Evolutionary conservation across 768 basidiomycete species (phyloP).

Genomic region (Kwoniella europaea): DNA sequence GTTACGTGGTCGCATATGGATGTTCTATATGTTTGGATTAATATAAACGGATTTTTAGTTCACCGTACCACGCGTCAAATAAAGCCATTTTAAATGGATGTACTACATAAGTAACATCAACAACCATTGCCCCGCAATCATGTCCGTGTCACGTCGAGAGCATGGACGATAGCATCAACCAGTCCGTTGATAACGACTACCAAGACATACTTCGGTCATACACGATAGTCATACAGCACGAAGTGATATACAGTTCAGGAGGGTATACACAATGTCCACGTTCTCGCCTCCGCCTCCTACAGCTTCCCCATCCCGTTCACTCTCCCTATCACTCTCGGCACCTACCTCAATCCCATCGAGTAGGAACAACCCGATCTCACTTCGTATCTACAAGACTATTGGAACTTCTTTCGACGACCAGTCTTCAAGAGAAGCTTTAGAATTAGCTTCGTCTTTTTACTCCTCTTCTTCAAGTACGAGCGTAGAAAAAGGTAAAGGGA

Average conservation of each 20-base stretch:
- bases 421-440: constrained; percentile 69
- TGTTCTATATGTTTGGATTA: neutral
- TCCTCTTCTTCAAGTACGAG: constrained; percentile 30
- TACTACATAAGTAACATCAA: neutral
- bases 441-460: constrained; percentile 82
- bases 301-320: constrained; percentile 27
- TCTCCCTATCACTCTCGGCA: constrained; percentile 15
- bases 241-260: neutral
- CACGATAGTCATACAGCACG: neutral
- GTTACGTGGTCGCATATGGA: constrained; percentile 18
- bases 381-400: constrained; percentile 87
- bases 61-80: neutral
- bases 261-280: neutral
- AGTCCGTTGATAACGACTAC: neutral
- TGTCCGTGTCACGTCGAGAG: neutral
- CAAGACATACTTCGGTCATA: neutral
- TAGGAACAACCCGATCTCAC: constrained; percentile 69
- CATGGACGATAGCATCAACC: neutral
- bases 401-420: constrained; percentile 64
- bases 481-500: constrained; percentile 25
- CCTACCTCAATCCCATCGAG: constrained; percentile 27
- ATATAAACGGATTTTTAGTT: neutral
- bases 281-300: constrained; percentile 11
- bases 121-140: neutral
- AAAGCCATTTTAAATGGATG: too few species aligned